Conservation (phyloP, 2,329 filamentous ascomycete genomes). For the Cladophialophora bantiana region DNA sequence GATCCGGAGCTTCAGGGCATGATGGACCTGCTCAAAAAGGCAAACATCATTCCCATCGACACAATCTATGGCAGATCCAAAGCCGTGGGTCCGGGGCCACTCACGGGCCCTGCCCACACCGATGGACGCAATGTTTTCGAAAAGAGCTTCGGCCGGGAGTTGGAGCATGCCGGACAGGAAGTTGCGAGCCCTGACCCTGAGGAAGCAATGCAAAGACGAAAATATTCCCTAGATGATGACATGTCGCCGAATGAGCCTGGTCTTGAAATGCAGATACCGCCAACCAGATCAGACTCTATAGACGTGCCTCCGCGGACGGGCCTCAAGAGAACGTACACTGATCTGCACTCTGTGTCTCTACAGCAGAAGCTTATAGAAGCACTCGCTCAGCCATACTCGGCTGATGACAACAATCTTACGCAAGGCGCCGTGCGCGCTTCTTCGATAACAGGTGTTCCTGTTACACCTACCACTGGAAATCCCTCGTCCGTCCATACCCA, state of each 20-base stretch:
- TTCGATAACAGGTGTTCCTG: constrained; percentile 18
- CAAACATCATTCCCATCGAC: constrained; percentile 76
- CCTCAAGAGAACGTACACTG: constrained; percentile 87
- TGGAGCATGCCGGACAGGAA: constrained; percentile 54
- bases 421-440: constrained; percentile 49
- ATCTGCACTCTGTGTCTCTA: constrained; percentile 74
- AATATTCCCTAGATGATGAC: constrained; percentile 35
- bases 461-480: constrained; percentile 18
- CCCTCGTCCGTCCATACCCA: constrained; percentile 77
- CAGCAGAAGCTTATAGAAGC: constrained; percentile 86
- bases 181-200: constrained; percentile 21
- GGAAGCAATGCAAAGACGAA: constrained; percentile 22
- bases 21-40: constrained; percentile 84
- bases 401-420: constrained; percentile 54
- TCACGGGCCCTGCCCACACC: constrained; percentile 79
- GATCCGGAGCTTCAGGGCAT: constrained; percentile 89
- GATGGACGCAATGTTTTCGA: constrained; percentile 85
- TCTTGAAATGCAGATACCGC: constrained; percentile 35
- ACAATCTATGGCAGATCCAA: constrained; percentile 57
- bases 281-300: constrained; percentile 34
- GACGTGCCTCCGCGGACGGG: constrained; percentile 65
- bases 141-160: constrained; percentile 70
- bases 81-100: constrained; percentile 63
- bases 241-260: constrained; percentile 26
- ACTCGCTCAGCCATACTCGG: constrained; percentile 79